Base-by-base conservation (phyloP, 2,329 filamentous ascomycete species). In the Zymoseptoria crescenta region DNA sequence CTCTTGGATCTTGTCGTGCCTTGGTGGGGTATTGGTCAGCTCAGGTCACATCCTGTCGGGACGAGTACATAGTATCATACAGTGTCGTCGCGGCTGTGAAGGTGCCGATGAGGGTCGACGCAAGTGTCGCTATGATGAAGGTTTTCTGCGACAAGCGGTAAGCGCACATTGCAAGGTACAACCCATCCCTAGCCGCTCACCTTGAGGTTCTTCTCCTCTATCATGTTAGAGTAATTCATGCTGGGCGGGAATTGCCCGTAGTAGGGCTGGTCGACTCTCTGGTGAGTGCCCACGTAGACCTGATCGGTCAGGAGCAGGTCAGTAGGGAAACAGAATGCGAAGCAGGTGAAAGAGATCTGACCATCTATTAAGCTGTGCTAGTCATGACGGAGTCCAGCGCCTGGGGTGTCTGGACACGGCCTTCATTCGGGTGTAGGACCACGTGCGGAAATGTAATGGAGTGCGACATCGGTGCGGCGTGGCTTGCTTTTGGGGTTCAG, bases 151-250 rank as follows among this genome's bases (percentile, higher is more conserved):
- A 13, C 27, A 8, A 53, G 4, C 2, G 49, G 20, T 51, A 24
- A 51, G 49, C 49, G 24, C 7, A 21, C 19, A n/a, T 27, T 8
- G 49, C 49, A 51, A 51, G 49, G 24, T 24, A 21, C 49, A 21
- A 8, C 20, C 10, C 20, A 2, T 27, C 19, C 10, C 49, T 10
- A 21, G 20, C 49, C 24, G 3, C 62, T 53, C 50, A 64, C 64
- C 74, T 76, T 76, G 66, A 76, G 72, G 59, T 75, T 76, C 63
- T 75, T 74, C 69, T 76, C 74, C 69, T 76, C 74, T 57, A 76
- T 76, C 74, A 75, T 75, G 65, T 75, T 75, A 64, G 74, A 67
- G 69, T 76, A 76, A 61, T 76, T 75, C 74, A 76, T 77, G 56
- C 61, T 72, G 65, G 65, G 60, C 59, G 35, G 35, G 10, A 45